Evolutionary conservation across 345 rosid species (phyloP), one percentile per base, ranked within the genome.

Genomic region (Rhodamnia rubescens): DNA sequence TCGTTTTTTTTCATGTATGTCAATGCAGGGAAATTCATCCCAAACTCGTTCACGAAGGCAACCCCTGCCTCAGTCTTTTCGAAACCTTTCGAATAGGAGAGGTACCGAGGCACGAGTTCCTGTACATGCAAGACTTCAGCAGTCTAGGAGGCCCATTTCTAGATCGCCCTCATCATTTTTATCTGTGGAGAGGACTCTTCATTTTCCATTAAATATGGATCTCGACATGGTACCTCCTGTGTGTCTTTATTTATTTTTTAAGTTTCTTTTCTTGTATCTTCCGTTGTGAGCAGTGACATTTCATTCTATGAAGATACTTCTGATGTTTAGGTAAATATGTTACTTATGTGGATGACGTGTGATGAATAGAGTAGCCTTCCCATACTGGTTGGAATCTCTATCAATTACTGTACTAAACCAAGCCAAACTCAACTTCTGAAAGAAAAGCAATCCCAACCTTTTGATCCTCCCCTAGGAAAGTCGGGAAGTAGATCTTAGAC

Each of bases 141-240:
- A 82, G 81, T 88, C 88, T 86, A 90, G 98, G 91, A 91, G 88
- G 89, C 92, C 87, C 64, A 82, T 91, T 47, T 85, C 88, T 83
- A 90, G 90, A 85, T 92, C 87, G 50, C 78, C 93, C 85, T 85
- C 93, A 84, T 85, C 88, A 32, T 85, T 87, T 53, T 61, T 89
- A 87, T 81, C 91, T 18, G 87, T 93, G 89, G 87, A 87, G 40
- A 86, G 94, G 85, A 90, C 92, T 88, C 85, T 93, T 83, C 92
- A 82, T n/a, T 97, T 95, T 89, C 93, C 97, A 85, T 83, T 84
- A 86, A 89, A 86, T 86, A 93, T 95, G 98, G 94, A 90, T 86
- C 69, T 95, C 32, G 98, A 95, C 53, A 88, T 85, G 98, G 99
- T 97, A 97, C n/a, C 42, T 84, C 32, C 55, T 83, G 8, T 21